phyloP scores from a whole-genome alignment of 768 basidiomycete genomes.

The Jaapia argillacea region DNA sequence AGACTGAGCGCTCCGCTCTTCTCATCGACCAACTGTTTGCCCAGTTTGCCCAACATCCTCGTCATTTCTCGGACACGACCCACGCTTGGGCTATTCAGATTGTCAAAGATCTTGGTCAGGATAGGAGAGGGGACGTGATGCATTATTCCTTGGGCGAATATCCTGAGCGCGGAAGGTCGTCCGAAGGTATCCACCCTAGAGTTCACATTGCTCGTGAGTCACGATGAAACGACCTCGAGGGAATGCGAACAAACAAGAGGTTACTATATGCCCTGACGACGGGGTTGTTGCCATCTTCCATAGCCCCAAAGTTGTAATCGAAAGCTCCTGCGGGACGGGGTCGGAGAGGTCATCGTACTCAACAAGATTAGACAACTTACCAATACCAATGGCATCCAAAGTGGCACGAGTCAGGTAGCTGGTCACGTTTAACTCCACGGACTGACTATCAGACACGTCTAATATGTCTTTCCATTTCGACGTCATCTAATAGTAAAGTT shows the following conservation, averaged over 20 bases:
- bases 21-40: slow-evolving; percentile 33
- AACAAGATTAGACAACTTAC: slow-evolving; percentile 13
- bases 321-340: slow-evolving; percentile 13
- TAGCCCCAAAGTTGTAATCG: slow-evolving; percentile 46
- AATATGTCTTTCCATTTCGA: background rate
- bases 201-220: background rate
- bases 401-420: slow-evolving; percentile 30
- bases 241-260: slow-evolving; percentile 12
- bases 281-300: slow-evolving; percentile 36
- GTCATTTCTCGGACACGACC: slow-evolving; percentile 22
- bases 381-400: slow-evolving; percentile 27
- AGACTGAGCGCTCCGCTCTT: slow-evolving; percentile 38
- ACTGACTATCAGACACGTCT: slow-evolving; percentile 1
- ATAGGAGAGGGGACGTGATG: slow-evolving; percentile 31
- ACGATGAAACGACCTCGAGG: background rate
- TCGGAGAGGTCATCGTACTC: background rate
- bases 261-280: slow-evolving; percentile 46
- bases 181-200: slow-evolving; percentile 39
- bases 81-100: slow-evolving; percentile 32
- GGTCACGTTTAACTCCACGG: slow-evolving; percentile 35
- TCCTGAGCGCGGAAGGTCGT: slow-evolving; percentile 31
- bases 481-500: too few relatives aligned
- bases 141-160: slow-evolving; percentile 36
- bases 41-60: slow-evolving; percentile 22
- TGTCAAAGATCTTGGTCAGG: slow-evolving; percentile 35